Conservation (phyloP, 352 stramenopile genomes). For the Plasmopara muralis region DNA sequence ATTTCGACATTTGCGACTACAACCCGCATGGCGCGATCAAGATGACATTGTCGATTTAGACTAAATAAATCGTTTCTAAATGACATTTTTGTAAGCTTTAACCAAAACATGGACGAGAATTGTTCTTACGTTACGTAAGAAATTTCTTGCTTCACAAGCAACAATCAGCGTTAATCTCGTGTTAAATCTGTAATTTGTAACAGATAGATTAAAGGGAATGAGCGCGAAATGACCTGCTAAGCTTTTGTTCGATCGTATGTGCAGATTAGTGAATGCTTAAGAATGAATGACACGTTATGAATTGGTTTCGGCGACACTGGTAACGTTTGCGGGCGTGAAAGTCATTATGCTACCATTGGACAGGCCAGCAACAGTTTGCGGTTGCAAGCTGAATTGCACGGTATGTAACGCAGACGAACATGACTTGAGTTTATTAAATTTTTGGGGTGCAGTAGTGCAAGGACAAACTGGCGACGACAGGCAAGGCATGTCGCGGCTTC, state of each 20-base stretch:
- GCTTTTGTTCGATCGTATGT: neutral
- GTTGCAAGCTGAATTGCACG: conserved; percentile 5
- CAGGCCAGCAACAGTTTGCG: conserved; percentile 5
- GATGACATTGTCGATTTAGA: conserved; percentile 98
- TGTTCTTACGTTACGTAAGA: too few relatives aligned
- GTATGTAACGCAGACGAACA: conserved; percentile 11
- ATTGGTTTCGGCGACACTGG: neutral
- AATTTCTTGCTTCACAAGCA: too few relatives aligned
- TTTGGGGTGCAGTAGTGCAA: neutral
- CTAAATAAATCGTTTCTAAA: neutral
- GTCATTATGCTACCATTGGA: conserved; percentile 2
- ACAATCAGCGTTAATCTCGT: too few relatives aligned
- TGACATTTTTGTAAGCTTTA: neutral
- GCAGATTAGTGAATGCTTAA: neutral
- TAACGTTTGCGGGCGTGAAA: conserved; percentile 5
- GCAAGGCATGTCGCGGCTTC: conserved; percentile 13
- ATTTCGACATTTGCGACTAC: conserved; percentile 97
- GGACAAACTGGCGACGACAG: conserved; percentile 13
- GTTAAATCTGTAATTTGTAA: too few relatives aligned
- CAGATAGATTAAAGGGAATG: too few relatives aligned
- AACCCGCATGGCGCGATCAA: conserved; percentile 95
- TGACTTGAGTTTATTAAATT: conserved; percentile 2
- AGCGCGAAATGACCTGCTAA: too few relatives aligned
- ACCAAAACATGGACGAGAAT: too few relatives aligned
- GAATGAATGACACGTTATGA: neutral